Evolutionary conservation across 2,329 filamentous ascomycete genomes (phyloP).

Genomic region (Phyllosticta citribraziliensis): DNA sequence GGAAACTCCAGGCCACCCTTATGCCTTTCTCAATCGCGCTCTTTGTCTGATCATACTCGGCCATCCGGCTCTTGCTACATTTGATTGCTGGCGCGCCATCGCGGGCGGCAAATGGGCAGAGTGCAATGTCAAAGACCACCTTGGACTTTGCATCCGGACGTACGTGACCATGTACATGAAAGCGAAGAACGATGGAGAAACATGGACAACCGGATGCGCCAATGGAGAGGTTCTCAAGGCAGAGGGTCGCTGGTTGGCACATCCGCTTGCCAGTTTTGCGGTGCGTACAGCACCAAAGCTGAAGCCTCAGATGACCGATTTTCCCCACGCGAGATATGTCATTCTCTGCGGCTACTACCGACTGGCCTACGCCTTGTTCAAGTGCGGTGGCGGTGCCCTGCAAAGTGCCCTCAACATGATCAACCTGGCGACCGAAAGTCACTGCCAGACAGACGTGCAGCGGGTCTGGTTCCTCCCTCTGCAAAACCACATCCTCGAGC

Average conservation of each 20-base stretch:
- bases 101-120: neutral
- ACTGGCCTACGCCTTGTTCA: constrained; percentile 15
- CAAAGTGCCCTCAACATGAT: constrained; percentile 15
- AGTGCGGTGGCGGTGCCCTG: constrained; percentile 17
- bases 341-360: constrained; percentile 15
- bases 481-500: constrained; percentile 11
- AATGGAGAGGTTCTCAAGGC: neutral
- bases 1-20: neutral
- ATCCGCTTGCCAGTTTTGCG: neutral
- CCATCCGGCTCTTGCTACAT: constrained; percentile 16
- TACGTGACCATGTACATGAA: neutral
- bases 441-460: constrained; percentile 4
- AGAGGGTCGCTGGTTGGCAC: neutral
- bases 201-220: neutral
- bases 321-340: constrained; percentile 3
- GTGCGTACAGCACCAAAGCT: neutral
- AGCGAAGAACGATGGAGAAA: neutral
- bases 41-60: constrained; percentile 6
- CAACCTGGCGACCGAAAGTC: neutral
- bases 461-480: constrained; percentile 6
- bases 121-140: neutral
- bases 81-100: constrained; percentile 17
- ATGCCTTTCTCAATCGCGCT: neutral
- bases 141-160: neutral
- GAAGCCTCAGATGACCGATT: neutral